Evolutionary conservation across 73 alveolate species (phyloP).

Genomic region (Paramecium caudatum): DNA sequence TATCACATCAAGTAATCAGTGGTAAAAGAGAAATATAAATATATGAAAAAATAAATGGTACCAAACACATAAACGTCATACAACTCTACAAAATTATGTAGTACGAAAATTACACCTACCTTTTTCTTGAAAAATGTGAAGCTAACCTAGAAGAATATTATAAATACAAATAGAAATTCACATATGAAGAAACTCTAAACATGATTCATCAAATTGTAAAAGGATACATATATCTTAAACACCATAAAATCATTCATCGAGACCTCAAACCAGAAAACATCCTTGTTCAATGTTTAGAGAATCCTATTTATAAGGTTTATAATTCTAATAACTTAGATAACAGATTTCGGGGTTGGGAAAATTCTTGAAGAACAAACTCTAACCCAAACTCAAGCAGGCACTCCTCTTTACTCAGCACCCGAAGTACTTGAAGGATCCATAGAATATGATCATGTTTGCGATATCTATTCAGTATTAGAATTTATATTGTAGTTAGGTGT

Average conservation of each 20-base stretch:
- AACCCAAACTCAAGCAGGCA: background rate
- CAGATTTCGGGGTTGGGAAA: conserved; percentile 3
- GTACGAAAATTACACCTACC: background rate
- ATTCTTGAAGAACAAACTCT: background rate
- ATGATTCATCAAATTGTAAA: background rate
- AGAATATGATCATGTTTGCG: background rate
- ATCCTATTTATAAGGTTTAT: no score
- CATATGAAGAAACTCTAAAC: background rate
- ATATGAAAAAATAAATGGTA: background rate
- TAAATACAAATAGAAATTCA: background rate
- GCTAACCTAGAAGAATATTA: background rate
- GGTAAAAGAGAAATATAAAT: background rate
- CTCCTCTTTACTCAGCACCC: conserved; percentile 1
- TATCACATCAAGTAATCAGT: background rate
- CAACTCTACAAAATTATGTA: background rate
- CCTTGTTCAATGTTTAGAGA: no score
- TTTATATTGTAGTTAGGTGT: background rate
- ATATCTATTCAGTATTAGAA: background rate
- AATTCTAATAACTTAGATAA: background rate
- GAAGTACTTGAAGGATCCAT: background rate
- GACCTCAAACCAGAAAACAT: background rate
- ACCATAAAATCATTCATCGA: background rate
- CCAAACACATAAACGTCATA: background rate
- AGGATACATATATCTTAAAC: background rate
- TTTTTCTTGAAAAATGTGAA: background rate